These are phyloP conservation scores for Epichloe sp. DNA, from an alignment of 2,329 filamentous ascomycete genomes.

Conservation along the genomic window DNA sequence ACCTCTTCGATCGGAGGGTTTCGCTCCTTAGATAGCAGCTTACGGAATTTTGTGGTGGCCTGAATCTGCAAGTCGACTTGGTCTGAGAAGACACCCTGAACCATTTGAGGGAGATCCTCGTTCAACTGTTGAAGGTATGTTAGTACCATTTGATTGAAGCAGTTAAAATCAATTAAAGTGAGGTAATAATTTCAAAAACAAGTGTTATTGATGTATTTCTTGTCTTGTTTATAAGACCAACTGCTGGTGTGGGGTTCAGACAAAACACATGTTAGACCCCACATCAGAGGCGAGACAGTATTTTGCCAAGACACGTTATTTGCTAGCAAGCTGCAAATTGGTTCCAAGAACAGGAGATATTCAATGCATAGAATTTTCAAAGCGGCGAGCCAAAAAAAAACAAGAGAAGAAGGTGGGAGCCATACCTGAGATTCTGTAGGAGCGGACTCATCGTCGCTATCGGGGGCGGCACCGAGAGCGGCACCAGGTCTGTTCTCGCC, in stretches of 20 bases:
- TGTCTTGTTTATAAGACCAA: not conserved
- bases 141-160: constrained; percentile 16
- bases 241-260: constrained; percentile 21
- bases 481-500: constrained; percentile 70
- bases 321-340: not conserved
- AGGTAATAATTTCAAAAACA: not conserved
- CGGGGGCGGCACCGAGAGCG: constrained; percentile 73
- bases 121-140: constrained; percentile 51
- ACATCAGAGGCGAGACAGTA: constrained; percentile 14
- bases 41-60: constrained; percentile 96
- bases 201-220: not conserved
- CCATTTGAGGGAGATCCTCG: constrained; percentile 97
- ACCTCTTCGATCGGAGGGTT: constrained; percentile 99
- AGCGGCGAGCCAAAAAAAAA: not conserved
- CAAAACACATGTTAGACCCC: constrained; percentile 16
- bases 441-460: constrained; percentile 93
- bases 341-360: constrained; percentile 2
- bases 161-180: not conserved
- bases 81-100: constrained; percentile 93
- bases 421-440: constrained; percentile 92
- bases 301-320: not conserved
- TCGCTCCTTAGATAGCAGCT: constrained; percentile 94
- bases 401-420: constrained; percentile 4
- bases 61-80: constrained; percentile 97
- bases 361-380: not conserved